A percentile compares a stretch with the other conserved stretches of the same genome.
Evolutionary conservation across 768 basidiomycete species (phyloP).

Genomic region (Pleurotus eryngii): DNA sequence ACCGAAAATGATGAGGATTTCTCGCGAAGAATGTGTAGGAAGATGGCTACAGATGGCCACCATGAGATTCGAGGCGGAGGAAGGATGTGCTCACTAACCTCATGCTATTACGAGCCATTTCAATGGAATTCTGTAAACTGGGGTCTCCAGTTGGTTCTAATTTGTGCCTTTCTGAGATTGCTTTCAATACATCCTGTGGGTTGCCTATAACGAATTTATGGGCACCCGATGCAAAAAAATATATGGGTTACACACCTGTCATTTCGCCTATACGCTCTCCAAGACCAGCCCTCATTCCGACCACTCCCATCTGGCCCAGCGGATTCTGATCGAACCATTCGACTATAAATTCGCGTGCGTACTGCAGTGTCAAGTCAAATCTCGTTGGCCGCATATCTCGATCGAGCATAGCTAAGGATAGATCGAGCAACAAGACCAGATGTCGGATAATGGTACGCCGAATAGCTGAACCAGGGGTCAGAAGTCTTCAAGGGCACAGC

Average conservation of each 20-base stretch:
- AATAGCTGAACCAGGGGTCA: conserved; percentile 82
- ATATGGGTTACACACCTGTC: conserved; percentile 62
- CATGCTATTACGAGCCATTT: conserved; percentile 94
- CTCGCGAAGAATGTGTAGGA: conserved; percentile 95
- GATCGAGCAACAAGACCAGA: conserved; percentile 86
- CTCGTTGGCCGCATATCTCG: conserved; percentile 94
- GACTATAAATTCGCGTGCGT: conserved; percentile 84
- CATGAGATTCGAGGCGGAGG: neutral
- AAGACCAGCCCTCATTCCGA: conserved; percentile 87
- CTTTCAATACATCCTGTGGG: conserved; percentile 91
- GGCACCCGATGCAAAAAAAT: conserved; percentile 6
- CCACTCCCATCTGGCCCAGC: conserved; percentile 91
- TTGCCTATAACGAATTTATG: conserved; percentile 56
- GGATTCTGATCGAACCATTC: conserved; percentile 99
- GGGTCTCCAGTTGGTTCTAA: conserved; percentile 91
- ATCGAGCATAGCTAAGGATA: conserved; percentile 90
- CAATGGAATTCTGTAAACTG: conserved; percentile 94
- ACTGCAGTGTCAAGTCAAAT: conserved; percentile 87
- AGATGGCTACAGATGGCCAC: conserved; percentile 63
- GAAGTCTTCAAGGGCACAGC: conserved; percentile 43
- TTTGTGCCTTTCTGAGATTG: conserved; percentile 81
- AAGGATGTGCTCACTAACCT: conserved; percentile 44
- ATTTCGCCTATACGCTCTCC: conserved; percentile 90
- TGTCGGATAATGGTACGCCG: conserved; percentile 96
- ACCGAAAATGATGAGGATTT: conserved; percentile 91